Base-by-base conservation (phyloP, 768 basidiomycete genomes). In the Pisolithus microcarpus region DNA sequence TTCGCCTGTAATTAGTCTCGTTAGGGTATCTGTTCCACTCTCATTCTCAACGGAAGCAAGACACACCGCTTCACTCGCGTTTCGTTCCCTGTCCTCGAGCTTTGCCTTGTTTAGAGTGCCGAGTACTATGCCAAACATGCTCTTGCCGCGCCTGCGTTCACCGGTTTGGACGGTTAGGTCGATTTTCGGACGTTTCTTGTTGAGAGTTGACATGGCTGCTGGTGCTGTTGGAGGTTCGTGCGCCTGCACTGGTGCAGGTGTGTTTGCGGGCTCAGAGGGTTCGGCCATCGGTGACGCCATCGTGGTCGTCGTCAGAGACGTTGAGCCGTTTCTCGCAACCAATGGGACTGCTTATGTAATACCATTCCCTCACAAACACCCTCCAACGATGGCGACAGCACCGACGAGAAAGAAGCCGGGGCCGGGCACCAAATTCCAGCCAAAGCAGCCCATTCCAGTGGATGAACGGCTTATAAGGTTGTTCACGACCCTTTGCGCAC, bases 31-130 rank as follows among this genome's bases (percentile, higher is more conserved):
- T 47, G 9, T 30, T 30, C 30, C 30, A n/a, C 13, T 34, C 34
- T 34, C 13, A 38, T 42, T 24, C 43, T 37, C 11, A 52, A 4
- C 37, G 36, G 47, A 50, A 47, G 38, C 16, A 19, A 37, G 37
- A 67, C 70, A 65, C 53, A 90, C 88, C 60, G 88, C 87, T 60
- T 91, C 88, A 67, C 87, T 89, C n/a, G 84, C 82, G 63, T 77
- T 87, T 53, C 87, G 75, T 73, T 87, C 82, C 64, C 86, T 84
- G 67, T 89, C 88, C 73, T 91, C 88, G 57, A 78, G 83, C 73
- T 89, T 90, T 56, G 89, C 89, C 74, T 87, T 87, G 72, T 84
- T 87, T 54, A 91, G 78, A 57, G 88, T 91, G 48, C 87, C 87
- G 51, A 91, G 68, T 56, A 90, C 73, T 57, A 91, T 74, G 54